Evolutionary conservation across 345 rosid species (phyloP), one percentile per base, ranked within the genome.

Genomic region (Eucalyptus camaldulensis): DNA sequence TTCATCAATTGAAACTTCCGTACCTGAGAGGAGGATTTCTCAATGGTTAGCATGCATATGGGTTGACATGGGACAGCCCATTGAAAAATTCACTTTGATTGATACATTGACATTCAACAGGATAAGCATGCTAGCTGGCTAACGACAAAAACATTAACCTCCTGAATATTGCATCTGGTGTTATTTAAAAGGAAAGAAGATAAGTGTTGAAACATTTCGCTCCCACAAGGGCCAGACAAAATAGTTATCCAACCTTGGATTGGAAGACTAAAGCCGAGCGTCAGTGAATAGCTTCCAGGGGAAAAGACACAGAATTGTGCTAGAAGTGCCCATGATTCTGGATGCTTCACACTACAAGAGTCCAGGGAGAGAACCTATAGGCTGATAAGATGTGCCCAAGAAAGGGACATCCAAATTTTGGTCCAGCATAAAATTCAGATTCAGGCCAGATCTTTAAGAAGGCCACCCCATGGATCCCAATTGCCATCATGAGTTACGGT

Each of bases 1-100:
- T 91, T 95, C 98, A 37, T 92, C 83, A 86, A 96, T 89, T 40
- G 95, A 95, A 91, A 91, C 91, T 51, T 95, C 76, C 25, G 95
- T 69, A 91, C 99, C 99, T 97, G 97, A 89, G 92, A 89, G 88
- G 60, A 58, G 37, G 69, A 87, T 49, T 5, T 54, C 60, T 50
- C 60, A 86, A 54, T 49, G 24, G 87, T 72, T 10, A 72, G 81
- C 81, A 72, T 72, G 81, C 83, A 76, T 76, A 76, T 40, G 83
- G 47, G 83, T 44, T 37, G 83, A 76, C 83, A 76, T 21, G 8
- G 25, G 83, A 40, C 47, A 76, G 83, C 47, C 83, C 24, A 76
- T 11, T 40, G 8, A 76, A 40, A 76, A 76, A 22, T 76, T 76
- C 27, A 19, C 27, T 76, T 37, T 76, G 83, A 76, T 21, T 76